A percentile compares a stretch with the other conserved stretches of the same genome.
These are phyloP conservation scores for Cryphonectria naterciae DNA, from an alignment of 2,329 filamentous ascomycete species.

Conservation along the genomic window DNA sequence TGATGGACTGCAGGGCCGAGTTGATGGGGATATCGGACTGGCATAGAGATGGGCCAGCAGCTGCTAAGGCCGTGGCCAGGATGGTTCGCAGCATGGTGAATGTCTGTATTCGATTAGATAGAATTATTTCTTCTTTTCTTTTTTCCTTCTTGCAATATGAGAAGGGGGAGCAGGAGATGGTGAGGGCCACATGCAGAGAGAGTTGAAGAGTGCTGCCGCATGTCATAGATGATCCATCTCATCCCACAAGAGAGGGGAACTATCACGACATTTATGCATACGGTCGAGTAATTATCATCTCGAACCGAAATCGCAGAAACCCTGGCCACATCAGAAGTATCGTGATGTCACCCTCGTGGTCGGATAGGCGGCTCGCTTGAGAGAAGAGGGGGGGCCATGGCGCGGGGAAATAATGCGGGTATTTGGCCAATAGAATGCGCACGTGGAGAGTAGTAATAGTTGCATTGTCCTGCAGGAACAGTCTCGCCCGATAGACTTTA, in stretches of 20 bases:
- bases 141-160: neutral
- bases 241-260: neutral
- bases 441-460: neutral
- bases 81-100: constrained; percentile 16
- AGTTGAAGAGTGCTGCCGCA: neutral
- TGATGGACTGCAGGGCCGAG: constrained; percentile 23
- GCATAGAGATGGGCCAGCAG: neutral
- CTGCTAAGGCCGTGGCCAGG: constrained; percentile 12
- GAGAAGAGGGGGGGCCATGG: neutral
- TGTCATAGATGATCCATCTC: constrained; percentile 14
- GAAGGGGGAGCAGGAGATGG: neutral
- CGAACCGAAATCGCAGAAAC: neutral
- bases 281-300: neutral
- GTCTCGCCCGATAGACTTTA: neutral
- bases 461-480: neutral
- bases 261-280: constrained; percentile 8
- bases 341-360: neutral
- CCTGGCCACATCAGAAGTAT: neutral
- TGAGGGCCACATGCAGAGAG: neutral
- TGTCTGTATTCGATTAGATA: neutral
- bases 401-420: neutral
- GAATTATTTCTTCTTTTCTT: neutral
- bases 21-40: constrained; percentile 26
- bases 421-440: constrained; percentile 7
- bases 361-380: constrained; percentile 1